A percentile compares a stretch with the other conserved stretches of the same genome.
Evolutionary conservation across 345 rosid genomes (phyloP).

Genomic region (Salix purpurea): DNA sequence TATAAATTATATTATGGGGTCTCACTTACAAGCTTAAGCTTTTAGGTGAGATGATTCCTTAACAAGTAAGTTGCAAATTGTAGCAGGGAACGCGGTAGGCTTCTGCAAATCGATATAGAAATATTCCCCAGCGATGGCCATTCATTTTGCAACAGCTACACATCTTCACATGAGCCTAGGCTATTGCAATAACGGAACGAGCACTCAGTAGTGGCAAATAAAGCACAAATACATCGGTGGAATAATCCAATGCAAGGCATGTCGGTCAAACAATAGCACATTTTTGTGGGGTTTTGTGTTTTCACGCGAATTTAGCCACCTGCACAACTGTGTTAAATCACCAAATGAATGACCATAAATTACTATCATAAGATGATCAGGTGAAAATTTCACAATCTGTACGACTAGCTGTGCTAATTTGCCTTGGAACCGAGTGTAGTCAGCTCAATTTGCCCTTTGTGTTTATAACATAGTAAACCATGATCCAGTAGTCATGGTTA

Average conservation of each 20-base stretch:
- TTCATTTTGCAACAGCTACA: neutral
- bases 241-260: neutral
- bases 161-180: neutral
- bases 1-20: no score
- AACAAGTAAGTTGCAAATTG: no score
- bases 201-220: neutral
- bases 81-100: neutral
- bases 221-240: neutral
- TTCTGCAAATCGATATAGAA: neutral
- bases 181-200: neutral
- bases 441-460: neutral
- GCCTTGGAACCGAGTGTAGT: neutral
- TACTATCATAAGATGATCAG: neutral
- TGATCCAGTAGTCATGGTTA: neutral
- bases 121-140: neutral
- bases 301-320: neutral
- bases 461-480: neutral
- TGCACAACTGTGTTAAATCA: slow-evolving; percentile 1
- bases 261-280: neutral
- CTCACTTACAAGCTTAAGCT: no score
- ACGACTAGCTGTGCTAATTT: neutral
- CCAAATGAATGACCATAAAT: neutral
- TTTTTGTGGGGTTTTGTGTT: neutral
- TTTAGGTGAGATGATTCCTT: no score
- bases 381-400: neutral